Evolutionary conservation across 164 flowering plant species (phyloP).

Genomic region (Kalanchoe fedtschenkoi): DNA sequence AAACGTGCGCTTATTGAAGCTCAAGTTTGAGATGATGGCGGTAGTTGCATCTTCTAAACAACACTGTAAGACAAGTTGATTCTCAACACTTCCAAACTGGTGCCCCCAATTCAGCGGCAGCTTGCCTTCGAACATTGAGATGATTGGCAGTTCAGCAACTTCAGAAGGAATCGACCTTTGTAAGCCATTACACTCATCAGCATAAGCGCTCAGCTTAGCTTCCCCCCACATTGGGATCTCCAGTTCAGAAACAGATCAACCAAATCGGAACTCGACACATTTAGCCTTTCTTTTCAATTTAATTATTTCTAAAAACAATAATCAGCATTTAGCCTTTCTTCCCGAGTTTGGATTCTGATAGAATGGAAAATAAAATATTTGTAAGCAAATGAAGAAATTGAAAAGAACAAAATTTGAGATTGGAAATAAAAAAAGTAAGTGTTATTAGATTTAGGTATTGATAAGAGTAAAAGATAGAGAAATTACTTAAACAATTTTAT

Average conservation of each 20-base stretch:
- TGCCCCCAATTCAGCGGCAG: conserved; percentile 62
- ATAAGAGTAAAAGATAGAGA: no score
- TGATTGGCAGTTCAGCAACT: conserved; percentile 37
- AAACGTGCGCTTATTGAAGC: conserved; percentile 10
- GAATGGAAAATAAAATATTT: no score
- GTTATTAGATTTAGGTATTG: no score
- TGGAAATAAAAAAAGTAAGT: no score
- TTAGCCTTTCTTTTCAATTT: no score
- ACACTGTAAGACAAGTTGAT: conserved; percentile 11
- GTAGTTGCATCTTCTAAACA: conserved; percentile 16
- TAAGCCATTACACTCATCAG: conserved; percentile 44
- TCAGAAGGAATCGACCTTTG: conserved; percentile 49
- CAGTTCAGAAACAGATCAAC: conserved; percentile 24
- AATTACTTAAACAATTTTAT: no score
- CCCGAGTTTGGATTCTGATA: no score
- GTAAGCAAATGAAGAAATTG: no score
- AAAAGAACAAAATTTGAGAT: no score
- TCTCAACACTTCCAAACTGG: conserved; percentile 30
- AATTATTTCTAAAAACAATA: no score
- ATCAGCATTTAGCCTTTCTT: no score
- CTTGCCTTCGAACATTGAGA: conserved; percentile 37
- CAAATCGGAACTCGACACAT: conserved; percentile 53
- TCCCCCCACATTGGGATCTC: neutral
- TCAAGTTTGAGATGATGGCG: conserved; percentile 20
- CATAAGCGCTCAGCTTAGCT: conserved; percentile 3